These are phyloP conservation scores for Santalum album DNA, from an alignment of 164 flowering plant genomes.

Conservation along the genomic window DNA sequence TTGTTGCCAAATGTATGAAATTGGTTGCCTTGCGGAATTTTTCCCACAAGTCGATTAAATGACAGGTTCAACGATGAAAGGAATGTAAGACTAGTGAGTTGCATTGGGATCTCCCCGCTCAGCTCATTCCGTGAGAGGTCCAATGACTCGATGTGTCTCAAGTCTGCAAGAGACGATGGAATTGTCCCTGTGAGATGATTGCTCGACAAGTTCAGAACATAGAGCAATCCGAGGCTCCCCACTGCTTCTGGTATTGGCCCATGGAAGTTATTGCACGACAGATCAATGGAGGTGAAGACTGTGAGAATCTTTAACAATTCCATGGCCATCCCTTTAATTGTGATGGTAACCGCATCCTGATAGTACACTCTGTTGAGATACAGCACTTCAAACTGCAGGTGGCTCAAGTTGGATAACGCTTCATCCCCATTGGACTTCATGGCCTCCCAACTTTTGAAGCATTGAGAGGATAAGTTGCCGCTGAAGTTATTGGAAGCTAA, in stretches of 20 bases:
- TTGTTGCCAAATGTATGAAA: slow-evolving; percentile 15
- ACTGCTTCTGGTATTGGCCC: slow-evolving; percentile 13
- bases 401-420: not conserved
- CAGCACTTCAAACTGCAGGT: not conserved
- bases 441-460: not conserved
- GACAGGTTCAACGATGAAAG: slow-evolving; percentile 30
- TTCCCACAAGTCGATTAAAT: slow-evolving; percentile 19
- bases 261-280: slow-evolving; percentile 11
- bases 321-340: not conserved
- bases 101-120: slow-evolving; percentile 22
- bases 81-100: slow-evolving; percentile 16
- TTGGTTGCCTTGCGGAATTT: slow-evolving; percentile 25
- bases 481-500: slow-evolving; percentile 9
- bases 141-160: slow-evolving; percentile 1
- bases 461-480: not conserved
- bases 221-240: slow-evolving; percentile 8
- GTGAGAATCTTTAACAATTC: slow-evolving; percentile 11
- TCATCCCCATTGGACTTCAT: not conserved
- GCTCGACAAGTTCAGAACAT: slow-evolving; percentile 13
- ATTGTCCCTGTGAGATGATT: not conserved
- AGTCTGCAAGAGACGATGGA: no score
- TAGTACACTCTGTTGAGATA: slow-evolving; percentile 2
- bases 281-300: slow-evolving; percentile 14
- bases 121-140: slow-evolving; percentile 26
- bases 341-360: slow-evolving; percentile 12